phyloP scores from a whole-genome alignment of 257 asterid genomes.

The Scutellaria barbata region DNA sequence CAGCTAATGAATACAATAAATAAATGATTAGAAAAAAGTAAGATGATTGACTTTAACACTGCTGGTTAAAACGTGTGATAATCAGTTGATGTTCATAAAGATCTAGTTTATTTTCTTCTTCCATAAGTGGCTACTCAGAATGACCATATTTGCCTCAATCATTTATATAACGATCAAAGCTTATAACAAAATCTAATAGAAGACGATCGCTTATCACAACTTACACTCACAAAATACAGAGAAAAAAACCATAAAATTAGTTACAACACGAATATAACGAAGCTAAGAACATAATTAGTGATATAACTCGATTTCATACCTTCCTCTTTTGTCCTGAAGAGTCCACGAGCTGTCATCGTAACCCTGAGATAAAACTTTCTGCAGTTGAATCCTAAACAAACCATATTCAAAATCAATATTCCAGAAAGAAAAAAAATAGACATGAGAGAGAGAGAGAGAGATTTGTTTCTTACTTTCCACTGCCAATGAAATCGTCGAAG shows the following conservation, averaged over 20 bases:
- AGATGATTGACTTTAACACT: not conserved
- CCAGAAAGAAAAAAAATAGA: not conserved
- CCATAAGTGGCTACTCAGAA: not conserved
- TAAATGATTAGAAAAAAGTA: not conserved
- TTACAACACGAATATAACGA: not conserved
- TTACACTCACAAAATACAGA: not conserved
- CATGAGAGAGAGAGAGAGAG: not conserved
- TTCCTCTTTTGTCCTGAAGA: slow-evolving; percentile 80
- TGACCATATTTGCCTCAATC: slow-evolving; percentile 3
- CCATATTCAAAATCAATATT: slow-evolving; percentile 30
- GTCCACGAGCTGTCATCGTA: slow-evolving; percentile 85
- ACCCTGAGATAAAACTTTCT: slow-evolving; percentile 79
- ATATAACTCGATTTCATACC: slow-evolving; percentile 45
- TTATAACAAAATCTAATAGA: not conserved
- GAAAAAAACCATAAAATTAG: not conserved
- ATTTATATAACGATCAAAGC: not conserved
- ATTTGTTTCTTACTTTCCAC: slow-evolving; percentile 65
- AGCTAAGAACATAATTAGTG: slow-evolving; percentile 8
- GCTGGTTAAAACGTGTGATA: slow-evolving; percentile 11
- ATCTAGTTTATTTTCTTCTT: slow-evolving; percentile 14
- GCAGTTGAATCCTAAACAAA: slow-evolving; percentile 69
- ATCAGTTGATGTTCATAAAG: slow-evolving; percentile 5
- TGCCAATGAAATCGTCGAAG: slow-evolving; percentile 82
- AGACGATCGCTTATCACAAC: not conserved
- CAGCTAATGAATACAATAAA: not conserved